Evolutionary conservation across 768 basidiomycete genomes (phyloP), one percentile per base, ranked within the genome.

Genomic region (Xerocomus potaroensis): DNA sequence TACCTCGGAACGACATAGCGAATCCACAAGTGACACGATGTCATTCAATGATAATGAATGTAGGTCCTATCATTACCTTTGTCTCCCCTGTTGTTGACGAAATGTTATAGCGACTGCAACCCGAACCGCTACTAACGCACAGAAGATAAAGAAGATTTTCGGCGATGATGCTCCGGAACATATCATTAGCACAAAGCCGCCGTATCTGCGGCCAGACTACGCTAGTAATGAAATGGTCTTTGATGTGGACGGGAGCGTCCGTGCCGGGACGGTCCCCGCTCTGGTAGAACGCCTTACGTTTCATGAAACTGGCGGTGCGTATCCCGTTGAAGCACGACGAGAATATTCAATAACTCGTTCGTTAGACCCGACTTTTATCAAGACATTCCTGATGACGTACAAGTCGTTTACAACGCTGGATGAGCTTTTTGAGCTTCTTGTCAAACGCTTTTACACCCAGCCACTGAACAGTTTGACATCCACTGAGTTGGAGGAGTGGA

Each of bases 381-480:
- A 85, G 62, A 84, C 93, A 1, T 98, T 98, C 77, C 69, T 98
- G 54, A 85, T 96, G 80, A 96, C 95, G 1, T 96, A 91, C 74
- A 91, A 93, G 60, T 93, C 91, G 1, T 97, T 98, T 66, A 90
- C 89, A 14, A 84, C 83, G 5, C 72, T 88, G 36, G 79, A 88
- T 46, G 84, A 91, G 39, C 70, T 98, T 8, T 84, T 95, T 45
- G 83, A 91, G 48, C 73, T 87, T 15, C 81, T 98, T 16, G 77
- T 87, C 7, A 74, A 78, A 35, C 82, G 95, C 15, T 98, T 92
- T 69, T 74, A 77, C 56, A 84, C 93, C 22, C 73, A 79, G 40
- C 76, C 88, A 19, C 95, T 93, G 0, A 73, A 77, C 5, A 81
- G 77, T 6, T 60, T 97, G 30, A 74, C 70, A 8, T 66, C 72